Evolutionary conservation across 306 rosid genomes (phyloP), one percentile per base, ranked within the genome.

Genomic region (Begonia loranthoides): DNA sequence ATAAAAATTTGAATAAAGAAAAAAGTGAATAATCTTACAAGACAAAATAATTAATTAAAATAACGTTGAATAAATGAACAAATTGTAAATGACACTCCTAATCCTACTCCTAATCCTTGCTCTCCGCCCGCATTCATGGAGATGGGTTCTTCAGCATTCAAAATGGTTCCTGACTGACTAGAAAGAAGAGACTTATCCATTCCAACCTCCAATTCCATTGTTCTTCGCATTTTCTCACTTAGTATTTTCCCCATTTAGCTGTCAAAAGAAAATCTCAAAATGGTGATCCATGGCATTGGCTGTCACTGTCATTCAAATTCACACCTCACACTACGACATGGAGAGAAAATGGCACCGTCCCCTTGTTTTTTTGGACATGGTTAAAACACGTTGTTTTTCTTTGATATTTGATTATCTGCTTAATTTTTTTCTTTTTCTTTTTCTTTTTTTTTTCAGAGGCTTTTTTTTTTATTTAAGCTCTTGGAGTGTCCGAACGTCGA

Each of bases 401-500:
- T n/a, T 43, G 15, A 43, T 43, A 12, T n/a, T 43, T 43, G n/a
- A 43, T 43, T 43, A 10, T 43, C 47, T 43, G 49, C 49, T 45
- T 45, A 13, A 45, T 12, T 15, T 45, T 15, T 49, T 49, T 3
- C 2, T 49, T 10, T 49, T 22, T n/a, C n/a, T n/a, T n/a, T n/a
- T n/a, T 6, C 50, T 9, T 46, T 12, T 9, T 10, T 13, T 7
- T 46, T 46, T 46, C 9, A 13, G 50, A 46, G 10, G 3, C 51
- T 2, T 15, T 19, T 49, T 15, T 19, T n/a, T 15, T 49, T 49
- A 43, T 19, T 60, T 48, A 53, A 54, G 4, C 50, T 57, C 13
- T 66, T 21, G 68, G 38, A 48, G 53, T 36, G 50, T 73, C 55
- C 62, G 52, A 66, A 46, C 52, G 62, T 55, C 81, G 86, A 58